These are phyloP conservation scores for Tuber brumale DNA, from an alignment of 495 filamentous ascomycete genomes.

Conservation along the genomic window DNA sequence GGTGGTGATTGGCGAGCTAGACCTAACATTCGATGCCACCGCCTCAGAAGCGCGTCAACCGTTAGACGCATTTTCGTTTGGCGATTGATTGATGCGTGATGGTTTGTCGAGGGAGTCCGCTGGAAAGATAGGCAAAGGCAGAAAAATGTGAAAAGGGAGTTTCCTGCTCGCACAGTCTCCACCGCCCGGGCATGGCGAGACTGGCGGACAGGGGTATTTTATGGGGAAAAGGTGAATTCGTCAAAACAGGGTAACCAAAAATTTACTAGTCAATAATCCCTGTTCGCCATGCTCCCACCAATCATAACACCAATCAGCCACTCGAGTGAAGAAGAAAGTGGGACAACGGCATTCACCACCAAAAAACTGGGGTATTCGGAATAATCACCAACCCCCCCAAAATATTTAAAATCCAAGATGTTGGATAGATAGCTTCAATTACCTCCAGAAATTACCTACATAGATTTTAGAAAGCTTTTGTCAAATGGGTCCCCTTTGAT, in stretches of 20 bases:
- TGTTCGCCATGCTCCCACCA: not conserved
- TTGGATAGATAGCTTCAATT: no score
- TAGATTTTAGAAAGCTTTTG: no score
- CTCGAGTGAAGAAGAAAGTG: no score
- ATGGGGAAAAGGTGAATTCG: not conserved
- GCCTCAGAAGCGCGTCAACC: conserved; percentile 33
- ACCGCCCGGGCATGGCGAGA: not conserved
- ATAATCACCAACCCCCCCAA: no score
- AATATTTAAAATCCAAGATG: no score
- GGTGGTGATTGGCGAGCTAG: conserved; percentile 45
- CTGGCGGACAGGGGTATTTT: not conserved
- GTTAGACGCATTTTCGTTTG: not conserved
- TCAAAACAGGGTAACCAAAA: not conserved
- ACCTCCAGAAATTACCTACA: no score
- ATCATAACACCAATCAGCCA: no score
- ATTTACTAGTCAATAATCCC: not conserved
- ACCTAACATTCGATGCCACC: conserved; percentile 46
- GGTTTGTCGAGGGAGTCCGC: not conserved
- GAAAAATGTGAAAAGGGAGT: not conserved
- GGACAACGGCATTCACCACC: no score
- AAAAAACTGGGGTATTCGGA: no score
- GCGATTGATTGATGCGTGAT: not conserved
- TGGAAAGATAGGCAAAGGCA: not conserved
- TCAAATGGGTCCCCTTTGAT: no score
- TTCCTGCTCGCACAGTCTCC: not conserved